Evolutionary conservation across 2,329 filamentous ascomycete genomes (phyloP), one percentile per base, ranked within the genome.

Genomic region (Fusarium albosuccineum): DNA sequence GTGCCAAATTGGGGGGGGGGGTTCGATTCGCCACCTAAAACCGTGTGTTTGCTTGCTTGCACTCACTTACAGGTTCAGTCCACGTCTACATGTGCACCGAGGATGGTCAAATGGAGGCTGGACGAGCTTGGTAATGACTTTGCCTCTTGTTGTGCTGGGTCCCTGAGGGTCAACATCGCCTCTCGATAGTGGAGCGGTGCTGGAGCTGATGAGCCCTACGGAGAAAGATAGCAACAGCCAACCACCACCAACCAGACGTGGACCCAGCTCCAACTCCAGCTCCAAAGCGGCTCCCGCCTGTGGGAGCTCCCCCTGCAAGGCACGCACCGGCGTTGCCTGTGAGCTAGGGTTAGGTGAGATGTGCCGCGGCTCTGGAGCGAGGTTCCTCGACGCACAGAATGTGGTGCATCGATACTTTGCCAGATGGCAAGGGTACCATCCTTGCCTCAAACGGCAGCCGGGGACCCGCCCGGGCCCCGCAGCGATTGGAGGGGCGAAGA

Each of bases 301-400:
- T 61, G 64, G 59, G 53, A 64, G 62, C 55, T 69, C 11, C 62
- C 66, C 66, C 66, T 69, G 66, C 66, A 70, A 66, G 66, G 62
- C 60, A 67, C 59, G 60, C 58, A 61, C 49, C 48, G 44, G 61
- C 46, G 39, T 54, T 57, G 53, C 57, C 57, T 49, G 52, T 54
- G 51, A 22, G 17, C 53, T 53, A 69, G 63, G 53, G 50, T 63
- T 61, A 60, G 49, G 52, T 41, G 45, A 64, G 59, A 69, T 60
- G 55, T 56, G 66, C 59, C 57, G 30, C 53, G 9, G 42, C 37
- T 60, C n/a, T 22, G 27, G 13, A 29, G 30, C 22, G 17, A 55
- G 13, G 66, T 68, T 70, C 6, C 39, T 1, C 5, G 4, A 3
- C 2, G 8, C 10, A 22, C 3, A 10, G 6, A 13, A 4, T 1